Conservation (phyloP, 164 flowering plant genomes). For the Berberis thunbergii region DNA sequence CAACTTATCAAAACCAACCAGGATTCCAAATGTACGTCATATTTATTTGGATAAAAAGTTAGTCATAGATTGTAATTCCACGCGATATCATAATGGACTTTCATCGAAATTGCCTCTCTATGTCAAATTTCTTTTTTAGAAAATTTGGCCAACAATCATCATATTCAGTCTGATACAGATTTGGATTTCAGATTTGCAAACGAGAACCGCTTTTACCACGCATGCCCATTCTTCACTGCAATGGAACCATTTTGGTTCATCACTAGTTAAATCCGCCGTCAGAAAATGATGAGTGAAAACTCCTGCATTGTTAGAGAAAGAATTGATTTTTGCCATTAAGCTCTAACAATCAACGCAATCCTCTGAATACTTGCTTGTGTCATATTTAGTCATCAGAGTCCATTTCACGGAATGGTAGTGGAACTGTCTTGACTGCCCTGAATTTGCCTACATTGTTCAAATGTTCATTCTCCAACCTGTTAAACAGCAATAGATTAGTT, state of each 20-base stretch:
- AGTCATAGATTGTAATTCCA: too few species aligned
- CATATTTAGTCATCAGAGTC: conserved; percentile 53
- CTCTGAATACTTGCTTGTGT: background rate
- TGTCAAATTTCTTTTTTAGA: too few species aligned
- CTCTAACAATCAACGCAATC: background rate
- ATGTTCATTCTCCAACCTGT: conserved; percentile 91
- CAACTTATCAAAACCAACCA: too few species aligned
- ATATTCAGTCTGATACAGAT: too few species aligned
- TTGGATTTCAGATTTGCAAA: too few species aligned
- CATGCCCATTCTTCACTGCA: background rate
- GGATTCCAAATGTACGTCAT: too few species aligned
- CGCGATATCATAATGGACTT: too few species aligned
- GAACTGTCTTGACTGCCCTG: conserved; percentile 79
- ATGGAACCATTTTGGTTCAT: background rate
- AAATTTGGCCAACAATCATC: too few species aligned
- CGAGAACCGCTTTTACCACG: too few species aligned
- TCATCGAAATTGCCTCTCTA: too few species aligned
- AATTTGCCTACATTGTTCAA: conserved; percentile 78
- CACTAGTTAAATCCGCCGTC: background rate
- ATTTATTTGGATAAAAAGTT: too few species aligned
- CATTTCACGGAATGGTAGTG: conserved; percentile 68
- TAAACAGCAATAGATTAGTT: background rate
- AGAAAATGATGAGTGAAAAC: background rate
- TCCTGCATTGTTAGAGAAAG: conserved; percentile 2
- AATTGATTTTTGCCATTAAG: background rate